Conservation (phyloP, 108 stramenopile species). For the Seminavis robusta region DNA sequence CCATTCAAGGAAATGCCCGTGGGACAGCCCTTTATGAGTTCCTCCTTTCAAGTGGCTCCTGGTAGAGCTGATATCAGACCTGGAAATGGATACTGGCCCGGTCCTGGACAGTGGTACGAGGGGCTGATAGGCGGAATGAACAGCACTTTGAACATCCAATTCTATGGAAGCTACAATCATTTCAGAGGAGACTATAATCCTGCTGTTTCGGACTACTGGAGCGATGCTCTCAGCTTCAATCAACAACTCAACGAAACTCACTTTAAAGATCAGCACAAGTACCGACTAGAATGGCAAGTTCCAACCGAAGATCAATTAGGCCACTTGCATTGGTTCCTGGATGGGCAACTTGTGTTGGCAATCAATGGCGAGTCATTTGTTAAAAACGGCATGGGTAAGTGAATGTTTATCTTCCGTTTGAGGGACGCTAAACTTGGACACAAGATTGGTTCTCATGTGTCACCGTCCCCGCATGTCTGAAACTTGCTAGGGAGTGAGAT, state of each 20-base stretch:
- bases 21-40: conserved; percentile 82
- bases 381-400: conserved; percentile 40
- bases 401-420: conserved; percentile 1
- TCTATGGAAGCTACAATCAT: conserved; percentile 92
- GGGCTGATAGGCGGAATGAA: conserved; percentile 76
- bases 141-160: conserved; percentile 83
- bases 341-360: conserved; percentile 77
- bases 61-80: conserved; percentile 68
- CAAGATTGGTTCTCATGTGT: neutral
- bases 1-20: conserved; percentile 65
- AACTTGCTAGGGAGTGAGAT: conserved; percentile 88
- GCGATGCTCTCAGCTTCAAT: conserved; percentile 93
- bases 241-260: conserved; percentile 64
- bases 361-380: conserved; percentile 69
- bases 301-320: conserved; percentile 61
- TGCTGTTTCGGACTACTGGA: conserved; percentile 80
- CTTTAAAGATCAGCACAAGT: conserved; percentile 83
- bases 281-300: conserved; percentile 94
- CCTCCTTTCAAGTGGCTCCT: conserved; percentile 82
- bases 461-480: neutral
- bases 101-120: conserved; percentile 90
- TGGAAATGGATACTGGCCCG: conserved; percentile 80
- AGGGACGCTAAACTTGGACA: neutral
- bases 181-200: conserved; percentile 69
- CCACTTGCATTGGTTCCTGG: conserved; percentile 89